These are phyloP conservation scores for Phenoliferia sp. DNA, from an alignment of 1,284 basidiomycete species.

Conservation along the genomic window DNA sequence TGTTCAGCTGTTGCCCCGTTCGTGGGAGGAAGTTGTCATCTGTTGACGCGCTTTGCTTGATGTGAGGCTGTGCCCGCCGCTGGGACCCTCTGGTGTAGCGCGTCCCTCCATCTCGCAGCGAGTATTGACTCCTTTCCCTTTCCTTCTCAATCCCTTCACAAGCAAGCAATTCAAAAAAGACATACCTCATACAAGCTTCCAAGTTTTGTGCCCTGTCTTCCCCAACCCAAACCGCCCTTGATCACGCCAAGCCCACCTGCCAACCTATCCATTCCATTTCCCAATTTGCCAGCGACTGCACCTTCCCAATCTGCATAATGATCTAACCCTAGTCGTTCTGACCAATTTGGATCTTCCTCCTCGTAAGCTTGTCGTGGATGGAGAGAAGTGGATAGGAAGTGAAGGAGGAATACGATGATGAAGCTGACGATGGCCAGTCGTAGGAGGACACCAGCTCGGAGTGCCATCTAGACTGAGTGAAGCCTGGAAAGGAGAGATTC, in stretches of 20 bases:
- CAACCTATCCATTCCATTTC: conserved; percentile 15
- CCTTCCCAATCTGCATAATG: conserved; percentile 30
- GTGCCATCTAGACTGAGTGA: background rate
- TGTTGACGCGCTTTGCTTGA: background rate
- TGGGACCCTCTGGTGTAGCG: background rate
- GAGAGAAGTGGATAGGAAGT: conserved; percentile 19
- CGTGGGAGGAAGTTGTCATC: background rate
- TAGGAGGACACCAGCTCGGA: conserved; percentile 16
- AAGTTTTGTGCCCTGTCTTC: conserved; percentile 14
- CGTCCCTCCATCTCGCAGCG: background rate
- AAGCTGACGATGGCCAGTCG: conserved; percentile 8
- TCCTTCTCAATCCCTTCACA: too few species aligned
- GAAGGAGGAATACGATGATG: conserved; percentile 17
- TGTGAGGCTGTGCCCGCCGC: background rate
- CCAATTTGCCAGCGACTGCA: conserved; percentile 21
- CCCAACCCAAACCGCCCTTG: conserved; percentile 17
- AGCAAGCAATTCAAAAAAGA: background rate
- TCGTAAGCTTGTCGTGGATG: background rate
- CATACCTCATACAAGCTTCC: conserved; percentile 31
- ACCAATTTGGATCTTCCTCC: conserved; percentile 14
- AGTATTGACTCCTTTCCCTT: too few species aligned
- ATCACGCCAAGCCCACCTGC: conserved; percentile 21
- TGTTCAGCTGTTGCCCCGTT: background rate
- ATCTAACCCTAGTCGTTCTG: conserved; percentile 24
- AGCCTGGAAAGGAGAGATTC: background rate